Base-by-base conservation (phyloP, 805 yeast species). In the Spathaspora arborariae region DNA sequence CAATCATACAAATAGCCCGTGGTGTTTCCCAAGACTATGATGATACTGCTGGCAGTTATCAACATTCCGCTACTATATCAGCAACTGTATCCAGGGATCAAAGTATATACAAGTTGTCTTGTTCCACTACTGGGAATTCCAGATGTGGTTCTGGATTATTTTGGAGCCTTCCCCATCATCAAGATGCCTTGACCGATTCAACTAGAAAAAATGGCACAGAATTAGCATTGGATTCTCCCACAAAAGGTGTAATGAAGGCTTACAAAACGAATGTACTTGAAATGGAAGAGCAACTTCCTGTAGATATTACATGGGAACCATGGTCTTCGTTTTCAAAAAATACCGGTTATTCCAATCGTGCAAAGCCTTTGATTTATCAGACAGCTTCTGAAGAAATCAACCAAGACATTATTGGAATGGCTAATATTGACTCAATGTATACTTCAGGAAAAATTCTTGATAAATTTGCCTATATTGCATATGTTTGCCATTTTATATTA, bases 401-500 rank as follows among this genome's bases (percentile, higher is more conserved):
- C 22, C 79, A 72, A 44, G 87, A 84, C 51, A 75, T 85, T 30
- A 65, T 67, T 3, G 76, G 74, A 15, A 78, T 75, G 63, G 76
- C 85, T n/a, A 69, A 85, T 56, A 69, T 84, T 9, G 88, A 88
- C 51, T 88, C 97, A 0, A 91, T 91, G 87, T 92, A 92, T 66
- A 82, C 88, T 18, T 78, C 96, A 2, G 99, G 98, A 10, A 92
- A 94, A 62, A 75, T 81, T 21, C 69, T 91, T 42, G 96, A 90
- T 54, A 94, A 91, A 67, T 94, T 87, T 65, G 97, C 98, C 0
- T 85, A 86, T 74, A 77, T 94, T 44, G 72, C 89, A 11, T 85
- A 85, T 51, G 88, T 83, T 9, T 81, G 84, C 34, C 82, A 85
- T 45, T 82, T 74, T 51, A 74, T 92, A 16, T 63, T 92, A 39